Evolutionary conservation across 2,329 filamentous ascomycete species (phyloP).

Genomic region (Cladophialophora immunda): DNA sequence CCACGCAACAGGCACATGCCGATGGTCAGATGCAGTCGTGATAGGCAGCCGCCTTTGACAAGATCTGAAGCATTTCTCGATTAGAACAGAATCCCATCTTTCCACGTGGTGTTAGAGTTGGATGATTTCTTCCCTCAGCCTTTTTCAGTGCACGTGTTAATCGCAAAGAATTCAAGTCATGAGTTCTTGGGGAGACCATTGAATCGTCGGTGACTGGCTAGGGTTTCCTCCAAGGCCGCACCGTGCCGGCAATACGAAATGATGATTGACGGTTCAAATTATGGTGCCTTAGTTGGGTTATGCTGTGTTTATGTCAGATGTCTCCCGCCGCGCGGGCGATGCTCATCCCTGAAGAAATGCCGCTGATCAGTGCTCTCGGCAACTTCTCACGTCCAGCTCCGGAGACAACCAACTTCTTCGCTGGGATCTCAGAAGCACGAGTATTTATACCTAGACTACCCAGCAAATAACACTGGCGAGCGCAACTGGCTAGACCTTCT

Average conservation of each 20-base stretch:
- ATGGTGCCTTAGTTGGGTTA: conserved; percentile 6
- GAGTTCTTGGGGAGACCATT: background rate
- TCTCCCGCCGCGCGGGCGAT: conserved; percentile 5
- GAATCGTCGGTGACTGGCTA: background rate
- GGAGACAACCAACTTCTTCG: background rate
- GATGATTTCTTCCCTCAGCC: background rate
- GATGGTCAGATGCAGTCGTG: conserved; percentile 1
- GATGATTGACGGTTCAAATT: conserved; percentile 3
- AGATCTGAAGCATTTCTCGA: background rate
- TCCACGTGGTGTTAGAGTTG: background rate
- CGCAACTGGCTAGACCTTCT: background rate
- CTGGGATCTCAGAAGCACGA: background rate
- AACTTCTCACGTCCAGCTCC: conserved; percentile 14
- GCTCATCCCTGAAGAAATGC: background rate
- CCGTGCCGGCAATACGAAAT: conserved; percentile 13
- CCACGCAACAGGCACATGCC: background rate
- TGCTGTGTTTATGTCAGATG: conserved; percentile 23
- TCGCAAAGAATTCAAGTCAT: background rate
- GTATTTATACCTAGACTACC: background rate
- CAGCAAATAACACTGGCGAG: background rate
- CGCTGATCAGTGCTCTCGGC: conserved; percentile 17
- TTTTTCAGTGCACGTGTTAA: background rate
- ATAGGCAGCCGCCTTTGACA: background rate
- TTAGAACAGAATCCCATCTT: background rate
- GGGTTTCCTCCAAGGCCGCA: background rate